Base-by-base conservation (phyloP, 2,329 filamentous ascomycete species). In the Microdochium nivale region DNA sequence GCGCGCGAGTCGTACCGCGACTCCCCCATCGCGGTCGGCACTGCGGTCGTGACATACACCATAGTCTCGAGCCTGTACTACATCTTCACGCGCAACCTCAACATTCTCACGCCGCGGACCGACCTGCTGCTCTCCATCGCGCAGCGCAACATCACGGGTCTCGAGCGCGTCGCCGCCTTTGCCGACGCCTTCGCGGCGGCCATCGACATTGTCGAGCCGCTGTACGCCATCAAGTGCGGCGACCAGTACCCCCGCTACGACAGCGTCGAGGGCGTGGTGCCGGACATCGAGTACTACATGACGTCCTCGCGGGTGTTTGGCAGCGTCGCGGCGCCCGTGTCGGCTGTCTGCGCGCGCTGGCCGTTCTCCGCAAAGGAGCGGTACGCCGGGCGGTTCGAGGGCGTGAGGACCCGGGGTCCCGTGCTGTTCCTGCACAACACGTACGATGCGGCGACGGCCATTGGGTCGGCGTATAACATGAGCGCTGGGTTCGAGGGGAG, bases 401-500 rank as follows among this genome's bases (percentile, higher is more conserved):
- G n/a, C n/a, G n/a, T 58, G 47, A 61, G 58, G 47, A 65, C 64
- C 2, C 54, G 47, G 19, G 56, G 59, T 25, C 62, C 64, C 3
- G 49, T 65, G 14, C 53, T 68, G 16, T 51, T 68, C 14, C 37
- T 67, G 3, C 59, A 60, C 3, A 67, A 63, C 44, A 58, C 55
- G 8, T 58, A 53, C 8, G 67, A 69, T 47, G 59, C 63, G 1
- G 55, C 58, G n/a, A 67, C 67, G 21, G 63, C 65, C 19, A 27
- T 66, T 4, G 54, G 50, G 2, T 64, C 62, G 32, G 65, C 63
- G 9, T 40, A 52, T 40, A 63, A 63, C 48, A 57, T 62, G 54
- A 64, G 60, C 25, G 49, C 54, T 13, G 52, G 49, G 1, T 62
- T 67, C 50, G 57, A 56, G 32, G 62, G 60, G 8, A 65, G 64